Evolutionary conservation across 768 basidiomycete genomes (phyloP).

Genomic region (Phaeotremella skinneri): DNA sequence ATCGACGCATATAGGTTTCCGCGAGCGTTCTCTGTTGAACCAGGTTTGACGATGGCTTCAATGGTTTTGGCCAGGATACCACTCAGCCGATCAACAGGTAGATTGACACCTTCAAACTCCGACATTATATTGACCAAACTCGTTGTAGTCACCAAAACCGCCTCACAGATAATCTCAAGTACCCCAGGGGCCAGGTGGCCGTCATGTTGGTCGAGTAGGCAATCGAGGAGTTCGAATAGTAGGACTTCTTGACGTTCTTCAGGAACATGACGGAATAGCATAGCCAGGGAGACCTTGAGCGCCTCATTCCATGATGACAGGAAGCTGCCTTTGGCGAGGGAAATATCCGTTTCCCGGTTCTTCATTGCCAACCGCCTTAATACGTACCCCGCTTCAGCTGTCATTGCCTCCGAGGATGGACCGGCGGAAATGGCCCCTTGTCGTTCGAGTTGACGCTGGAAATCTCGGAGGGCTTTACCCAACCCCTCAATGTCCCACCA

Average conservation of each 20-base stretch:
- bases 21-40: conserved; percentile 77
- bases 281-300: conserved; percentile 78
- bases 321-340: conserved; percentile 65
- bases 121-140: conserved; percentile 61
- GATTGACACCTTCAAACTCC: conserved; percentile 48
- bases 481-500: conserved; percentile 58
- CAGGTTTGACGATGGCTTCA: conserved; percentile 71
- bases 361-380: conserved; percentile 80
- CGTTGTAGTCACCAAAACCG: conserved; percentile 74
- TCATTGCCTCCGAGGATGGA: conserved; percentile 65
- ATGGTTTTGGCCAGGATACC: conserved; percentile 70
- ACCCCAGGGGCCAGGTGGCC: conserved; percentile 67
- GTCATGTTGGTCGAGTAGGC: conserved; percentile 69
- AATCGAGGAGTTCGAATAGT: conserved; percentile 83
- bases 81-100: conserved; percentile 77
- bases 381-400: conserved; percentile 69
- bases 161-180: conserved; percentile 78
- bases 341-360: conserved; percentile 80
- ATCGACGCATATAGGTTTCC: conserved; percentile 92
- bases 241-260: conserved; percentile 81
- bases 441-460: conserved; percentile 63
- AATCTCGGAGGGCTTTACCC: conserved; percentile 64
- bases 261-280: conserved; percentile 79
- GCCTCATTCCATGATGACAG: conserved; percentile 82
- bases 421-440: conserved; percentile 63